Base-by-base conservation (phyloP, 306 rosid genomes). In the Gleditsia sinensis region DNA sequence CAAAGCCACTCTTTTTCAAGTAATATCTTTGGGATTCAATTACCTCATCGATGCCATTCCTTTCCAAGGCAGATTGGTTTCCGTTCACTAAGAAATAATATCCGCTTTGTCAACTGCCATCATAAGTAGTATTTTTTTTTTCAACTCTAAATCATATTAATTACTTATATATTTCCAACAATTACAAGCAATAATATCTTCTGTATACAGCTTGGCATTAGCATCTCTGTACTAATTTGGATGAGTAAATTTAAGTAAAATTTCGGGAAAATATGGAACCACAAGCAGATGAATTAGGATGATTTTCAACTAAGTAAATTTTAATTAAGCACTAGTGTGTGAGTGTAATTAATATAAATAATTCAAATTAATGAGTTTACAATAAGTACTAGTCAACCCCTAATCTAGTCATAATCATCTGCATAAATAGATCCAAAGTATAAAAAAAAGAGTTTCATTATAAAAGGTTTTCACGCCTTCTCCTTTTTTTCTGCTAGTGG, bases 1-100 rank as follows among this genome's bases (percentile, higher is more conserved):
- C 80, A 42, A 77, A 72, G 72, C 72, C 76, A 49, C 53, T 81
- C 70, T 59, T 76, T 71, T 68, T 66, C 25, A 10, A 45, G 23
- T 81, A 65, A 70, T 65, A 81, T 76, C 59, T 64, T 48, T 0
- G 46, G 13, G 56, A 71, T 71, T 76, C 72, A 71, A 58, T n/a
- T n/a, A 37, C 9, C 62, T 48, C 75, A 14, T 63, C n/a, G 37
- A 82, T 73, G 53, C 56, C 51, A 67, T 72, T 77, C 67, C 56
- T 58, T 66, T 72, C 16, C 43, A 0, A 64, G 9, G 20, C 4
- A 28, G 34, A 61, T 57, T 16, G 20, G 8, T 53, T 27, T 67
- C 2, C 11, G 32, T 21, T 27, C 24, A 43, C 28, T n/a, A n/a
- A n/a, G n/a, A n/a, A n/a, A n/a, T n/a, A n/a, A n/a, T n/a, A n/a